phyloP scores from a whole-genome alignment of 441 rosid species.

The Populus trichocarpa region DNA sequence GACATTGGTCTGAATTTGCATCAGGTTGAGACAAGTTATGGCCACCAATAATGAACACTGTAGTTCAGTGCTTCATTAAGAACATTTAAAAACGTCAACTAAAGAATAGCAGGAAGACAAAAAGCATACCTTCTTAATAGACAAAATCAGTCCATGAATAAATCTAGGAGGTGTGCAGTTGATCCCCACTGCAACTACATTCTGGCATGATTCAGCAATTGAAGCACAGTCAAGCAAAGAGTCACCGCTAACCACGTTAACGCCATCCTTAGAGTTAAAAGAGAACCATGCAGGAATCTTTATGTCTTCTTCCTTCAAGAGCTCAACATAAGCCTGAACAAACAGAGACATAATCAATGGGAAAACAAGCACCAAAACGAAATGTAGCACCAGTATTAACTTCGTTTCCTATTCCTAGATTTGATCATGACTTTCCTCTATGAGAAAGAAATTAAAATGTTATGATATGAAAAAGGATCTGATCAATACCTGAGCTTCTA shows the following conservation, averaged over 20 bases:
- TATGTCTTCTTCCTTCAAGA: conserved; percentile 63
- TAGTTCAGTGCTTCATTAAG: not conserved
- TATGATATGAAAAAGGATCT: conserved; percentile 2
- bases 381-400: not conserved
- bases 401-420: not conserved
- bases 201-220: conserved; percentile 64
- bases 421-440: not conserved
- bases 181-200: conserved; percentile 79
- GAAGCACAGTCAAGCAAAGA: conserved; percentile 63
- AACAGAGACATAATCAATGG: not conserved
- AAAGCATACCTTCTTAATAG: conserved; percentile 50
- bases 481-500: conserved; percentile 78
- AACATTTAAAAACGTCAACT: not conserved
- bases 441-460: conserved; percentile 5
- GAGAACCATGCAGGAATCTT: conserved; percentile 83
- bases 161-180: conserved; percentile 92
- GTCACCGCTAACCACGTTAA: conserved; percentile 79
- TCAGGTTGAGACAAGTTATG: not conserved
- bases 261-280: conserved; percentile 82
- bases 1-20: not conserved
- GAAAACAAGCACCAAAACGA: not conserved
- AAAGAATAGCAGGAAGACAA: not conserved
- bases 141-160: conserved; percentile 54
- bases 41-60: not conserved
- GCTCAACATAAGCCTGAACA: conserved; percentile 67